Conservation (phyloP, 129 eudicot genomes). For the Deinandra increscens region DNA sequence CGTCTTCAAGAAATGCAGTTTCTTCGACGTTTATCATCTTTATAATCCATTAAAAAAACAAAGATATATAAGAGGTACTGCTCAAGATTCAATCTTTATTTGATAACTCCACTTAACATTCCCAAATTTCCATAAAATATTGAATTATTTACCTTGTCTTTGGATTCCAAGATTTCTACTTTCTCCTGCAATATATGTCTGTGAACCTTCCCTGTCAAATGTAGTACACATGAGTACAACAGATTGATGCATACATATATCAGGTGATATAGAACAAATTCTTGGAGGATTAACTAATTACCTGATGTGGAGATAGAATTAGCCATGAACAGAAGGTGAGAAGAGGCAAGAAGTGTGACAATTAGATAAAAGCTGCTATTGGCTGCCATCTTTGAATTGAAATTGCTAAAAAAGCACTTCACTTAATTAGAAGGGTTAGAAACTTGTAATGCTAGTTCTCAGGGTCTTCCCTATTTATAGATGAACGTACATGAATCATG, state of each 20-base stretch:
- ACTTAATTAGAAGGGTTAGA: constrained; percentile 19
- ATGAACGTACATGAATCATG: constrained; percentile 12
- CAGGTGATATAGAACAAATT: not conserved
- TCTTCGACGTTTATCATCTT: constrained; percentile 31
- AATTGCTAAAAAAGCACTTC: constrained; percentile 17
- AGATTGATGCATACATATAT: constrained; percentile 2
- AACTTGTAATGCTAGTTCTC: constrained; percentile 19
- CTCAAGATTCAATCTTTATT: not conserved
- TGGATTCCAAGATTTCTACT: constrained; percentile 27
- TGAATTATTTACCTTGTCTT: constrained; percentile 37
- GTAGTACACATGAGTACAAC: not conserved
- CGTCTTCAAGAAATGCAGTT: constrained; percentile 25
- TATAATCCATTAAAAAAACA: constrained; percentile 22
- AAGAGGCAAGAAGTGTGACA: constrained; percentile 42
- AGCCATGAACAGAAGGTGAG: constrained; percentile 35
- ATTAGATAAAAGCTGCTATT: constrained; percentile 34
- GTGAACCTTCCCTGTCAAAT: constrained; percentile 29
- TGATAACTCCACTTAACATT: constrained; percentile 10
- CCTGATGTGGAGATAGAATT: constrained; percentile 36
- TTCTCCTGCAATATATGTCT: constrained; percentile 33
- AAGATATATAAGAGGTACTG: not conserved
- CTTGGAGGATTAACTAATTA: constrained; percentile 25
- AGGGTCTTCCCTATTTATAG: constrained; percentile 38
- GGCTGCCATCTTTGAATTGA: constrained; percentile 38
- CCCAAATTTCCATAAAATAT: constrained; percentile 7